Evolutionary conservation across 2,329 filamentous ascomycete species (phyloP), one percentile per base, ranked within the genome.

Genomic region (Daldinia sp.): DNA sequence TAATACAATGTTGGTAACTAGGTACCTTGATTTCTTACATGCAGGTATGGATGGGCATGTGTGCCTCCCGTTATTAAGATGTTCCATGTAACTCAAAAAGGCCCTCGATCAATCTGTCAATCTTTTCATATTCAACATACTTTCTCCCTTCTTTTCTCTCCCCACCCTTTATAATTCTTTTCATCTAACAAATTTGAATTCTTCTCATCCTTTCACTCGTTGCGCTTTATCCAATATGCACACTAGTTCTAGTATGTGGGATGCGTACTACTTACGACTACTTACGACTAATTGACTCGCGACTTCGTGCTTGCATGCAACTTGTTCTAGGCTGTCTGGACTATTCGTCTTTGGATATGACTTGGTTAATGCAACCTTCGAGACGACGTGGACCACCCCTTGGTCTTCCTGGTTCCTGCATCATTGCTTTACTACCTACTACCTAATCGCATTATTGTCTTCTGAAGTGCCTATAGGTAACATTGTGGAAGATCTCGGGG

Each of bases 331-430:
- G 48, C 29, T 56, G 57, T 37, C 17, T 39, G 32, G 8, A 58
- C 57, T 59, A 58, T 56, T 62, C 55, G 21, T 25, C 52, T 19
- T 56, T 49, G 55, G 21, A 39, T 53, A 54, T 63, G 63, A 63
- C 52, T 63, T 60, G 63, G 23, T 30, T n/a, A n/a, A 39, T 35
- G 49, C 32, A 27, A 53, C 39, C 29, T 48, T 56, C 13, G 30
- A 65, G 69, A 65, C 64, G 61, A 69, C 48, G 70, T 59, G 65
- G 51, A 63, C 62, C 57, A 50, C 35, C 61, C 61, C 45, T 49
- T 30, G 10, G 27, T 37, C 45, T 51, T n/a, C 55, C 60, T 53
- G 30, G 65, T 68, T 63, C 60, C 66, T 53, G 43, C 53, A 57
- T 50, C 29, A 43, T 10, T 30, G n/a, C n/a, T 29, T 32, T 27